Base-by-base conservation (phyloP, 192 early-diverging fungal species). In the Coemansia furcata region DNA sequence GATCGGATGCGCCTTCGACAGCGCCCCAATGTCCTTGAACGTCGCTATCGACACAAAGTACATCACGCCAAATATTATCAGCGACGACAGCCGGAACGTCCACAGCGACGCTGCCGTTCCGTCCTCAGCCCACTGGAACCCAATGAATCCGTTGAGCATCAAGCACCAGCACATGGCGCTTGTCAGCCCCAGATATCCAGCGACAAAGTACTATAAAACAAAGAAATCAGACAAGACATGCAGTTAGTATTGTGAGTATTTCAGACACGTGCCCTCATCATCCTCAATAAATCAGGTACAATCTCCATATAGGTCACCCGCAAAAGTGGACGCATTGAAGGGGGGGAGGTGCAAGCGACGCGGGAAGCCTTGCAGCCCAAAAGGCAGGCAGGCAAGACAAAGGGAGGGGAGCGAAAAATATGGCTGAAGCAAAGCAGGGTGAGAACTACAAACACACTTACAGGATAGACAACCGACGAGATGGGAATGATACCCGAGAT, bases 91-190 rank as follows among this genome's bases (percentile, higher is more conserved):
- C 35, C 95, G 93, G 69, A 98, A 90, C 8, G 94, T 93, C 95
- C 97, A 98, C 57, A 99, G 89, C 12, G 97, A 98, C 63, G 88
- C 69, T 9, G 93, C 86, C 3, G 95, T 98, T 66, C 97, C 95
- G 77, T 99, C 97, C 71, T 99, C 95, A 11, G 91, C 88, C 89
- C 94, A 99, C 84, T 97, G 95, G 86, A 96, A 97, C 7, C 94
- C 93, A 42, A 99, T 91, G 78, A 98, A 94, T 36, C 94, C 95
- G 77, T 97, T 99, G 39, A 97, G 78, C 54, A 99, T 86, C 69
- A 98, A 74, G 66, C 92, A 94, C 94, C 94, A 97, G 77, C 93
- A 90, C 43, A 93, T 93, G 9, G 93, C 89, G 68, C 92, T 90
- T 67, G 89, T 91, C 44, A 95, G 69, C 19, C 91, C 90, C 39